A percentile compares a stretch with the other conserved stretches of the same genome.
These are phyloP conservation scores for Oryza glaberrima DNA, from an alignment of 176 grass and related monocot species.

Conservation along the genomic window DNA sequence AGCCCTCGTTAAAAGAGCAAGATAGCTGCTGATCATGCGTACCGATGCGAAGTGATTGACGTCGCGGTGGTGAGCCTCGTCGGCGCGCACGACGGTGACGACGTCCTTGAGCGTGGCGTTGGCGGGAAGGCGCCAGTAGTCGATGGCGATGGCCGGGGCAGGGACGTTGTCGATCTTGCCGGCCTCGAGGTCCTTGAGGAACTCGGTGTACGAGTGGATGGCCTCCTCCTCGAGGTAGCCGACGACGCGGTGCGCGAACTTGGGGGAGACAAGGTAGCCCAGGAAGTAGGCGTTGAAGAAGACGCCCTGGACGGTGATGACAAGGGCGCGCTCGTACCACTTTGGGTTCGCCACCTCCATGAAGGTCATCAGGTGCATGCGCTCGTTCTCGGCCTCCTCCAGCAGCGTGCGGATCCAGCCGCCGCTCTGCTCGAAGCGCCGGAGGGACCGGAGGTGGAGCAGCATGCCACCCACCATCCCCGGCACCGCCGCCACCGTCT, in stretches of 20 bases:
- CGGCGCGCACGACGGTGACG: slow-evolving; percentile 63
- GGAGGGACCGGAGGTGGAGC: slow-evolving; percentile 59
- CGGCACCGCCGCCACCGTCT: slow-evolving; percentile 55
- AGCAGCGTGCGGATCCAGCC: slow-evolving; percentile 60
- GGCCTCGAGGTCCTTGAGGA: slow-evolving; percentile 67
- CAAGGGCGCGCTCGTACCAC: slow-evolving; percentile 63
- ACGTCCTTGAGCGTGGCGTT: slow-evolving; percentile 78
- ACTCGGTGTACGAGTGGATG: slow-evolving; percentile 79
- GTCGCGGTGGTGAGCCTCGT: slow-evolving; percentile 83
- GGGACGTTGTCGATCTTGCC: slow-evolving; percentile 68
- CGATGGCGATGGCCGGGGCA: slow-evolving; percentile 77
- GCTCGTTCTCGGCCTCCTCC: slow-evolving; percentile 61
- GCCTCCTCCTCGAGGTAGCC: slow-evolving; percentile 91
- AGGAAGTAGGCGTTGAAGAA: slow-evolving; percentile 72
- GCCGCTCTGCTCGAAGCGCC: slow-evolving; percentile 62
- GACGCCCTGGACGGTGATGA: slow-evolving; percentile 58
- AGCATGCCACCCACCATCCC: slow-evolving; percentile 66
- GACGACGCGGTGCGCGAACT: slow-evolving; percentile 73
- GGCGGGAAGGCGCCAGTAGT: slow-evolving; percentile 73
- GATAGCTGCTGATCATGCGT: neutral
- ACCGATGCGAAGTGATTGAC: slow-evolving; percentile 90
- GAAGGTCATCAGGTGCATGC: slow-evolving; percentile 70
- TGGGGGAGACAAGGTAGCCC: slow-evolving; percentile 57
- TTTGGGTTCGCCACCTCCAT: slow-evolving; percentile 55
- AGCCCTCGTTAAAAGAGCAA: neutral